These are phyloP conservation scores for Boletus coccyginus DNA, from an alignment of 768 basidiomycete species.

Conservation along the genomic window DNA sequence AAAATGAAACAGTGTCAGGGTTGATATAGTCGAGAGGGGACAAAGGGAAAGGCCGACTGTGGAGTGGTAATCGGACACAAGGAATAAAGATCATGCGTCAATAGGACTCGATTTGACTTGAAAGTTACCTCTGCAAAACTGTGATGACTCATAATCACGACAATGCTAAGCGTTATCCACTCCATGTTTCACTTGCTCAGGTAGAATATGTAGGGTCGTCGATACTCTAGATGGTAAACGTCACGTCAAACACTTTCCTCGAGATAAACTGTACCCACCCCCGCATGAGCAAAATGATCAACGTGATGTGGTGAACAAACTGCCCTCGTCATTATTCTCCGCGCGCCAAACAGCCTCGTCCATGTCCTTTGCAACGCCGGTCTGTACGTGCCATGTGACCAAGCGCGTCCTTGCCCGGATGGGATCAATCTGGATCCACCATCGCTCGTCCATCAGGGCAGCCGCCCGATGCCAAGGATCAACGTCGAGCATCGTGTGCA, in stretches of 20 bases:
- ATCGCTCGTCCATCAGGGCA: conserved; percentile 68
- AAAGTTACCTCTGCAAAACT: no score
- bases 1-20: no score
- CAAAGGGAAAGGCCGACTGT: no score
- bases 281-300: neutral
- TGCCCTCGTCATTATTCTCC: conserved; percentile 75
- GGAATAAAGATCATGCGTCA: no score
- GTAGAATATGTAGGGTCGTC: conserved; percentile 32
- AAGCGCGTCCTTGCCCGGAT: conserved; percentile 57
- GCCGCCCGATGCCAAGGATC: conserved; percentile 72
- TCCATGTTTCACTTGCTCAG: no score
- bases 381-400: conserved; percentile 71
- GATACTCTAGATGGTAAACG: conserved; percentile 40
- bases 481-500: conserved; percentile 79
- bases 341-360: conserved; percentile 69
- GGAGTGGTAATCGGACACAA: no score
- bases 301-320: neutral
- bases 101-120: no score
- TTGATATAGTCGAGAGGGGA: no score
- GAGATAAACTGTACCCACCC: conserved; percentile 40
- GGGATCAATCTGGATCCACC: conserved; percentile 63
- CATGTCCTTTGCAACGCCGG: conserved; percentile 64
- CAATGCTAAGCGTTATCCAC: no score
- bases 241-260: conserved; percentile 39
- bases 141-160: no score